phyloP scores from a whole-genome alignment of 2,329 filamentous ascomycete species.

The Raffaelea arxii region DNA sequence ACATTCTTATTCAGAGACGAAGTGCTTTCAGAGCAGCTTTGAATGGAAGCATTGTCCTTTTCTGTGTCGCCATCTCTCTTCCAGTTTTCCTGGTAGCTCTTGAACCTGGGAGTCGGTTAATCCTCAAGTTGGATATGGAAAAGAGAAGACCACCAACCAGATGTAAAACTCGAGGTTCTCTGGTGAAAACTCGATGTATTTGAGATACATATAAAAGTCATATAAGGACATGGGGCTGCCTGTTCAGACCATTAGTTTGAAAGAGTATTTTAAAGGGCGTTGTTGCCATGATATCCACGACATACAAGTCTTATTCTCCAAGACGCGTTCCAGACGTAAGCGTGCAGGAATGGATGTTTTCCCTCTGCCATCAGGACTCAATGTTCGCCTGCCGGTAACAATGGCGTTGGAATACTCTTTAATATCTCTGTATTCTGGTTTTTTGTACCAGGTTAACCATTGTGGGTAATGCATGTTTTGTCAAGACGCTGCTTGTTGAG shows the following conservation, averaged over 20 bases:
- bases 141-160: conserved; percentile 23
- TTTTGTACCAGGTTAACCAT: conserved; percentile 39
- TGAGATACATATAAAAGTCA: conserved; percentile 42
- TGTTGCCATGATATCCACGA: background rate
- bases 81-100: conserved; percentile 29
- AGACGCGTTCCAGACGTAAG: conserved; percentile 32
- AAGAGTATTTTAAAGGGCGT: background rate
- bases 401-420: conserved; percentile 31
- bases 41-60: conserved; percentile 17
- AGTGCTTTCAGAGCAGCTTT: conserved; percentile 18
- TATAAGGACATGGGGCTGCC: conserved; percentile 38
- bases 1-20: conserved; percentile 15
- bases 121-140: background rate
- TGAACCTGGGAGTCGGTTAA: conserved; percentile 27
- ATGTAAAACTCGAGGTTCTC: conserved; percentile 42
- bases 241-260: conserved; percentile 9
- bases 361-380: conserved; percentile 25
- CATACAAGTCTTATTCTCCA: conserved; percentile 37
- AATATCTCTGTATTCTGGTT: conserved; percentile 38
- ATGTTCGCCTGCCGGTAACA: conserved; percentile 22
- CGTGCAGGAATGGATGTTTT: conserved; percentile 27
- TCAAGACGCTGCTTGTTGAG: too few species aligned
- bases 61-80: conserved; percentile 8
- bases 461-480: conserved; percentile 18
- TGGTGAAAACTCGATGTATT: conserved; percentile 37